Evolutionary conservation across 2,329 filamentous ascomycete genomes (phyloP).

Genomic region (Knufia fluminis): DNA sequence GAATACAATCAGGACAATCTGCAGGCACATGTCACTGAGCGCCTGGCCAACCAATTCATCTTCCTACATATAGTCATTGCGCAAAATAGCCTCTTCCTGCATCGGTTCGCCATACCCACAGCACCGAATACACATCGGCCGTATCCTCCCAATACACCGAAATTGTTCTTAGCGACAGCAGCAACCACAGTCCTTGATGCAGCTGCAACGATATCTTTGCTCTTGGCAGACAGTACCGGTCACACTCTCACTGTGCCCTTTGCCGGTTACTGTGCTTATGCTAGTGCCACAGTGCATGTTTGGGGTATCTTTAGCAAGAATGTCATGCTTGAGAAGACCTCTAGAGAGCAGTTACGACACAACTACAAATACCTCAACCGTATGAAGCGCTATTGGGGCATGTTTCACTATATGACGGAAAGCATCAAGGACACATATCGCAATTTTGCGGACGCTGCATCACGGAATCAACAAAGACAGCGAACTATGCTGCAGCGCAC

Average conservation of each 20-base stretch:
- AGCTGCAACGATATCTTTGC: constrained; percentile 74
- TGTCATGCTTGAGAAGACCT: constrained; percentile 60
- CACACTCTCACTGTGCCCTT: constrained; percentile 83
- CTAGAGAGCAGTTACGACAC: constrained; percentile 73
- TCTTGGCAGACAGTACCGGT: constrained; percentile 71
- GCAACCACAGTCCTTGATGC: constrained; percentile 69
- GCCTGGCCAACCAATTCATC: constrained; percentile 81
- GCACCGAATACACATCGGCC: constrained; percentile 37
- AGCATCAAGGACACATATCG: constrained; percentile 84
- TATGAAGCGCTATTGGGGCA: constrained; percentile 97
- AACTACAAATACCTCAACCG: constrained; percentile 86
- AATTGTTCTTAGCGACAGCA: constrained; percentile 66
- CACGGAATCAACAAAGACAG: constrained; percentile 47
- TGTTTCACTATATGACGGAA: constrained; percentile 95
- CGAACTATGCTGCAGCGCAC: constrained; percentile 14
- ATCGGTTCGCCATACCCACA: constrained; percentile 70
- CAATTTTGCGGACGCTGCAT: constrained; percentile 70
- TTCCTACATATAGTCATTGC: constrained; percentile 85
- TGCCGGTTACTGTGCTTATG: constrained; percentile 87
- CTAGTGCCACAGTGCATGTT: constrained; percentile 89
- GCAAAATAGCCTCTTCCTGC: constrained; percentile 83
- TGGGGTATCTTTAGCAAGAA: constrained; percentile 86
- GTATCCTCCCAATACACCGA: constrained; percentile 55
- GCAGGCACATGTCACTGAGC: constrained; percentile 71
- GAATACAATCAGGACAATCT: constrained; percentile 73